Evolutionary conservation across 169 alveolate genomes (phyloP).

Genomic region (Babesia divergens): DNA sequence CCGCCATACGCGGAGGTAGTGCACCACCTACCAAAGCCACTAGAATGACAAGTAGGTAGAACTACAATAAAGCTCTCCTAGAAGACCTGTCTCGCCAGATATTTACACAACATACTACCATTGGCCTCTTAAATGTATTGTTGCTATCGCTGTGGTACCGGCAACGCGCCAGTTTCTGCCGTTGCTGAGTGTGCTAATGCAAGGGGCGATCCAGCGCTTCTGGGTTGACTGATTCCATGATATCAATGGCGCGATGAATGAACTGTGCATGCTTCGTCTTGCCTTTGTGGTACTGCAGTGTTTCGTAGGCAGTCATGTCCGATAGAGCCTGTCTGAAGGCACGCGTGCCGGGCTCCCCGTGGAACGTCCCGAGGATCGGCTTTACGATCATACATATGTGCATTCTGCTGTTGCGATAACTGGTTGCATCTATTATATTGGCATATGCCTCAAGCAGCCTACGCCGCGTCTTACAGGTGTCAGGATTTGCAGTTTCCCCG

Average conservation of each 20-base stretch:
- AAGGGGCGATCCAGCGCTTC: conserved; percentile 55
- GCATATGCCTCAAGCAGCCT: conserved; percentile 71
- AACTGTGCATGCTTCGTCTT: conserved; percentile 41
- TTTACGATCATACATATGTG: conserved; percentile 65
- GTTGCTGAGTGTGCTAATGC: no score
- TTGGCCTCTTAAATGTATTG: no score
- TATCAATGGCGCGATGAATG: conserved; percentile 55
- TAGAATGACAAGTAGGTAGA: no score
- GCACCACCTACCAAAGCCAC: no score
- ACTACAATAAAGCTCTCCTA: no score
- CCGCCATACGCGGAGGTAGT: no score
- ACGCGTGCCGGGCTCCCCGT: conserved; percentile 76
- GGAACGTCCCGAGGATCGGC: conserved; percentile 78
- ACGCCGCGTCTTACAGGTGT: conserved; percentile 68
- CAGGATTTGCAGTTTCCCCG: conserved; percentile 47
- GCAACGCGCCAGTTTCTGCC: no score
- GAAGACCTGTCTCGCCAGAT: no score
- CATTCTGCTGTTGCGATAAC: conserved; percentile 18
- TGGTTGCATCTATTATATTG: conserved; percentile 55
- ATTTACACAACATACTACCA: no score
- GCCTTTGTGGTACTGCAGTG: conserved; percentile 34
- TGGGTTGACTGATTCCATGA: conserved; percentile 59
- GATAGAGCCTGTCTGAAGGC: conserved; percentile 64
- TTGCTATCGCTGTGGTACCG: no score
- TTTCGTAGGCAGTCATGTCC: conserved; percentile 37